Evolutionary conservation across 2,329 filamentous ascomycete species (phyloP), one percentile per base, ranked within the genome.

Genomic region (Botrytis pseudocinerea): DNA sequence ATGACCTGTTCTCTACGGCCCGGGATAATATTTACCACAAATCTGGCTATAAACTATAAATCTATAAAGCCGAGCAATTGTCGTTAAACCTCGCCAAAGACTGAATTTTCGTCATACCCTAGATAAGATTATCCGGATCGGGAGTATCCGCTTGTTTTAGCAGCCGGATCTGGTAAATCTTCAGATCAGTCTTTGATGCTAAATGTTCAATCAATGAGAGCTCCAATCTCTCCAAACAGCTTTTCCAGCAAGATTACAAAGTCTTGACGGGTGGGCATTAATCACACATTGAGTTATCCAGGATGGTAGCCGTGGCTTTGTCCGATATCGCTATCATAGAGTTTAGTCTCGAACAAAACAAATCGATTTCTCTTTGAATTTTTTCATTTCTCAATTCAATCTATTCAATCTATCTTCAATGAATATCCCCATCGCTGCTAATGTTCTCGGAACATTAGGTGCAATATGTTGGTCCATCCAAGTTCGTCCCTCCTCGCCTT

Each of bases 391-490:
- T 54, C 25, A n/a, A 6, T n/a, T 5, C 48, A 14, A 7, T n/a
- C 25, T 16, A 16, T n/a, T 1, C 40, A 16, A 9, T 25, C 22
- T 5, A 35, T 35, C 22, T 32, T 38, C 35, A 73, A 90, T 90
- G 88, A 83, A 89, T 73, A 78, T 86, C 3, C 87, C 87, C 1
- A 79, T 85, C 1, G 87, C 86, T 2, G 86, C 89, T 4, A 90
- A 90, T 77, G 83, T 87, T 0, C 84, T 91, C 2, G 89, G 89
- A 0, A 90, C 87, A 0, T 78, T 89, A 0, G 89, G 89, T 18
- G 89, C 89, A 51, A 85, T 90, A 78, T 92, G 89, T 79, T 92
- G 90, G 90, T 91, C 89, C 28, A 82, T 91, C 44, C 88, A 90
- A 81, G 88, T 88, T 80, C 20, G 80, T 69, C 35, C 10, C 35